phyloP scores from a whole-genome alignment of 164 flowering plant genomes.

The Macadamia tetraphylla region DNA sequence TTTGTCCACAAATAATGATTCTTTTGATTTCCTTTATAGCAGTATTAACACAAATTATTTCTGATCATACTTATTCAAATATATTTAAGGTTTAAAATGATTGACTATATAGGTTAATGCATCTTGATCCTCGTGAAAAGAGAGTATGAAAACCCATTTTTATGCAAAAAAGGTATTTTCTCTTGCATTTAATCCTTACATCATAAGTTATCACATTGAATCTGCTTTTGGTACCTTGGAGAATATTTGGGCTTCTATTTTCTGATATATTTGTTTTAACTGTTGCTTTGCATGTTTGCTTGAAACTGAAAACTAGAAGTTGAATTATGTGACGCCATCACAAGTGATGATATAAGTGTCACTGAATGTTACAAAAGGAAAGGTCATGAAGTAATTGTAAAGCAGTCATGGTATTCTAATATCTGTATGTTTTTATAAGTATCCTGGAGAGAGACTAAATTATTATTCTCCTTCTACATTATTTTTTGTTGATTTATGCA shows the following conservation, averaged over 20 bases:
- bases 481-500: conserved; percentile 6
- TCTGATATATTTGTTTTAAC: conserved; percentile 2
- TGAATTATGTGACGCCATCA: conserved; percentile 72
- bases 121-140: conserved; percentile 85
- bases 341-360: conserved; percentile 84
- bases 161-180: conserved; percentile 79
- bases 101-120: conserved; percentile 37
- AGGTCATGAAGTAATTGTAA: conserved; percentile 76
- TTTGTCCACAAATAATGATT: neutral
- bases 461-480: neutral
- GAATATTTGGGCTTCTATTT: neutral
- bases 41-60: neutral
- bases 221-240: neutral
- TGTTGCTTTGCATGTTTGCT: conserved; percentile 10
- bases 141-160: conserved; percentile 73
- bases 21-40: neutral
- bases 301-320: conserved; percentile 71
- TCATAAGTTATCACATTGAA: neutral
- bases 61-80: neutral
- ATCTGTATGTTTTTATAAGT: neutral
- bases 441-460: neutral
- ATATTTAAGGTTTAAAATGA: neutral
- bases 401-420: neutral
- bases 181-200: neutral
- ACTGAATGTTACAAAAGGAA: conserved; percentile 94